A percentile compares a stretch with the other conserved stretches of the same genome.
Evolutionary conservation across 805 yeast genomes (phyloP).

Genomic region (Pichia membranifaciens): DNA sequence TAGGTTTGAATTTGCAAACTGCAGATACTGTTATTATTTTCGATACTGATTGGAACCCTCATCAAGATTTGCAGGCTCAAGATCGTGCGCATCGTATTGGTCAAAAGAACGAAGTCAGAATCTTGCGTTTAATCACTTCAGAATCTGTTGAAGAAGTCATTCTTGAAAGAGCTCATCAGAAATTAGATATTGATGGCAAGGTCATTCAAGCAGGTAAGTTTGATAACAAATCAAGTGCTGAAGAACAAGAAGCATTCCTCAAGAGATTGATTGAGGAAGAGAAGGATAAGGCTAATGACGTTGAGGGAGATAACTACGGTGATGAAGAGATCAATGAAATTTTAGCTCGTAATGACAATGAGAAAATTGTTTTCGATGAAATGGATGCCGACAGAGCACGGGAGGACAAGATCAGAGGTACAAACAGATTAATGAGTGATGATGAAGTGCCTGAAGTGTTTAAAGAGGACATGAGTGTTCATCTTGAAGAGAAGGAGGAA

Average conservation of each 20-base stretch:
- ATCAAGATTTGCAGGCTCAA: conserved; percentile 86
- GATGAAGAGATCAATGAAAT: conserved; percentile 67
- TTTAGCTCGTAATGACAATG: conserved; percentile 63
- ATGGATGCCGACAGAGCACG: conserved; percentile 53
- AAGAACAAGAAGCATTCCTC: conserved; percentile 78
- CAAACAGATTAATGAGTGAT: conserved; percentile 53
- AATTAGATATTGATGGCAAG: conserved; percentile 80
- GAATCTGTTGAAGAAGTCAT: conserved; percentile 83
- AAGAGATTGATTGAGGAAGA: conserved; percentile 69
- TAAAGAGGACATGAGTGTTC: conserved; percentile 49
- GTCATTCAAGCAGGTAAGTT: conserved; percentile 90
- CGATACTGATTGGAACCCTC: conserved; percentile 90
- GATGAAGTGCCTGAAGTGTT: conserved; percentile 78
- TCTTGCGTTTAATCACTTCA: conserved; percentile 69
- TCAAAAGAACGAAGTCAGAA: conserved; percentile 81
- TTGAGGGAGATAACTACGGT: conserved; percentile 48
- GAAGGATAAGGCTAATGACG: conserved; percentile 37
- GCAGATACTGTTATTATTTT: conserved; percentile 84
- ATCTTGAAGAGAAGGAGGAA: conserved; percentile 36
- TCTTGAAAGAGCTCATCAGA: conserved; percentile 75
- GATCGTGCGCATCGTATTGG: conserved; percentile 90
- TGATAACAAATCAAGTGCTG: conserved; percentile 79
- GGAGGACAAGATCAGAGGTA: conserved; percentile 29
- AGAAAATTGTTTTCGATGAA: conserved; percentile 46
- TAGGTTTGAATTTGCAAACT: conserved; percentile 79